Conservation (phyloP, 2,329 filamentous ascomycete species). For the Drechslerella dactyloides region DNA sequence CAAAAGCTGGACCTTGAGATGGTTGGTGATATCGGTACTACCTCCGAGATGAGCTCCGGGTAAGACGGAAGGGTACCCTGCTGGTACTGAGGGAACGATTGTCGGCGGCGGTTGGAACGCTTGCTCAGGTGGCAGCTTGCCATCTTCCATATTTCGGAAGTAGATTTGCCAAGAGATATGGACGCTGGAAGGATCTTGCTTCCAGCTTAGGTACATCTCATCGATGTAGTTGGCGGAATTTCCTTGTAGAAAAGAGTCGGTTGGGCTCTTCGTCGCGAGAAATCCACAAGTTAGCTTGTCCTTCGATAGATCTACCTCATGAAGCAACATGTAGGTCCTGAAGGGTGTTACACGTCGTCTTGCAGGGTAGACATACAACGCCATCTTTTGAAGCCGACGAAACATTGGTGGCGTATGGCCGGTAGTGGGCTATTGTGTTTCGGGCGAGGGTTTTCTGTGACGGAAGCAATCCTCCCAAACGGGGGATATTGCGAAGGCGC, state of each 20-base stretch:
- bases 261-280: conserved; percentile 67
- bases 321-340: neutral
- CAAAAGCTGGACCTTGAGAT: conserved; percentile 96
- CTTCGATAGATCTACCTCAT: neutral
- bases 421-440: conserved; percentile 6
- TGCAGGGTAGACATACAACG: conserved; percentile 24
- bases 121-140: conserved; percentile 95
- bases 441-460: conserved; percentile 9
- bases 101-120: conserved; percentile 96
- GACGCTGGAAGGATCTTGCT: conserved; percentile 87
- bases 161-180: conserved; percentile 99
- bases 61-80: conserved; percentile 75
- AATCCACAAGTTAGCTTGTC: neutral
- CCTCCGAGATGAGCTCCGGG: conserved; percentile 72
- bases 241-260: conserved; percentile 94
- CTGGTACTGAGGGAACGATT: conserved; percentile 80
- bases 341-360: neutral
- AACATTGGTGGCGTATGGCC: conserved; percentile 15
- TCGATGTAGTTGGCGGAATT: conserved; percentile 99
- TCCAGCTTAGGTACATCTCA: conserved; percentile 99
- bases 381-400: conserved; percentile 26
- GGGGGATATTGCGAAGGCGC: conserved; percentile 24
- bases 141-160: conserved; percentile 99
- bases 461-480: conserved; percentile 9
- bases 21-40: conserved; percentile 86